Evolutionary conservation across 768 basidiomycete species (phyloP).

Genomic region (Lactarius indigo): DNA sequence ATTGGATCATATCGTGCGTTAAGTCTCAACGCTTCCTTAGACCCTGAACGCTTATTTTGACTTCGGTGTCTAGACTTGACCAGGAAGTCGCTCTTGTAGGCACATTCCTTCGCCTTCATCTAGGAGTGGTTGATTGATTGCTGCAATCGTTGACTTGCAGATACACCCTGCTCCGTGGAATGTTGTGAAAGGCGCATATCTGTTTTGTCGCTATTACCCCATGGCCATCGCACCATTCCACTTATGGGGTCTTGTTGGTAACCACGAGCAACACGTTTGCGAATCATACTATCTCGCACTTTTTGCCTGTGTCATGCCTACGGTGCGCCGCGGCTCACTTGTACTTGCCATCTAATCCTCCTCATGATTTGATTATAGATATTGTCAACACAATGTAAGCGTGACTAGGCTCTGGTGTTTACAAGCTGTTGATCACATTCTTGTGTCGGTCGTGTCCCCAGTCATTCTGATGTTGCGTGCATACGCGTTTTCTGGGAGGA

Average conservation of each 20-base stretch:
- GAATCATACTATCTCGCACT: conserved; percentile 4
- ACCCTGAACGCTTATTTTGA: not conserved
- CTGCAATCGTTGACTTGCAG: not conserved
- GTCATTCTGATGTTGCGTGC: conserved; percentile 24
- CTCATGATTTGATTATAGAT: conserved; percentile 1
- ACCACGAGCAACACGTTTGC: conserved; percentile 7
- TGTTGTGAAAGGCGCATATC: conserved; percentile 12
- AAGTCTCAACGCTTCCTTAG: not conserved
- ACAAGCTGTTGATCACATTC: not conserved
- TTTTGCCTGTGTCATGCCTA: conserved; percentile 11
- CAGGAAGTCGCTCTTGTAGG: conserved; percentile 16
- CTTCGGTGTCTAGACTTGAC: conserved; percentile 13
- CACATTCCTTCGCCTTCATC: no score
- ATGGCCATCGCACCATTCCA: conserved; percentile 16
- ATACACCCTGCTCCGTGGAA: conserved; percentile 21
- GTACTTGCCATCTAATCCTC: not conserved
- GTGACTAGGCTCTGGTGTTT: no score
- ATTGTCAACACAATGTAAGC: conserved; percentile 19
- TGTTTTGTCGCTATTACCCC: conserved; percentile 23
- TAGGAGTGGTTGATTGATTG: not conserved
- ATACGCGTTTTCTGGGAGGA: conserved; percentile 23
- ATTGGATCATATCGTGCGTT: conserved; percentile 26
- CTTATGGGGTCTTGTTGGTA: conserved; percentile 9
- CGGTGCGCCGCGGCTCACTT: conserved; percentile 11
- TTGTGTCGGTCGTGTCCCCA: not conserved